A percentile compares a stretch with the other conserved stretches of the same genome.
phyloP scores from a whole-genome alignment of 371 early-diverging fungal genomes.

The Nosema bombycis region DNA sequence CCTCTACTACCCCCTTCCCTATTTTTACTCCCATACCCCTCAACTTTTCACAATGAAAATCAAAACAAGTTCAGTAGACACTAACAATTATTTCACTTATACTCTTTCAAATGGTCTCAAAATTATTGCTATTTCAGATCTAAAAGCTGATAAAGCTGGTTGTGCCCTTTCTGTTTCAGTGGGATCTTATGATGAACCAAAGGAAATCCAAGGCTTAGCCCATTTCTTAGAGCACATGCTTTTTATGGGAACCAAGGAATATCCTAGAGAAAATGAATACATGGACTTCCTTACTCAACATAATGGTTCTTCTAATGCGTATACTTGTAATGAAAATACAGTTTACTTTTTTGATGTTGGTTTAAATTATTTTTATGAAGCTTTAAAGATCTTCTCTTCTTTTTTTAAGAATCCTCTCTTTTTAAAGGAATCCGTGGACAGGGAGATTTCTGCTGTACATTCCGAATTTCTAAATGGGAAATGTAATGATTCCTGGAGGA shows the following conservation, averaged over 20 bases:
- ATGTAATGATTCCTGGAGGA: constrained; percentile 45
- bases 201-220: constrained; percentile 77
- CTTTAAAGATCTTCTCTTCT: constrained; percentile 71
- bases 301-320: constrained; percentile 87
- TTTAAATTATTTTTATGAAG: constrained; percentile 75
- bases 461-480: constrained; percentile 59
- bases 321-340: constrained; percentile 76
- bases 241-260: constrained; percentile 71
- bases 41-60: too few relatives aligned
- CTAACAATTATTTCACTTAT: neutral
- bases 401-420: constrained; percentile 64
- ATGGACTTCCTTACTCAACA: constrained; percentile 73
- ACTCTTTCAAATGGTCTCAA: constrained; percentile 56
- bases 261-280: constrained; percentile 58
- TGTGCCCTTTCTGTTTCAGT: constrained; percentile 71
- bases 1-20: too few relatives aligned
- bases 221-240: constrained; percentile 94
- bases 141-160: constrained; percentile 50
- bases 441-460: constrained; percentile 63
- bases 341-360: constrained; percentile 87
- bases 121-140: constrained; percentile 44
- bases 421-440: constrained; percentile 48
- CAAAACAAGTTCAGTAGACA: neutral
- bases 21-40: too few relatives aligned
- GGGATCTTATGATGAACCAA: constrained; percentile 70